Conservation (phyloP, 495 filamentous ascomycete species). For the Hyaloscypha variabilis region DNA sequence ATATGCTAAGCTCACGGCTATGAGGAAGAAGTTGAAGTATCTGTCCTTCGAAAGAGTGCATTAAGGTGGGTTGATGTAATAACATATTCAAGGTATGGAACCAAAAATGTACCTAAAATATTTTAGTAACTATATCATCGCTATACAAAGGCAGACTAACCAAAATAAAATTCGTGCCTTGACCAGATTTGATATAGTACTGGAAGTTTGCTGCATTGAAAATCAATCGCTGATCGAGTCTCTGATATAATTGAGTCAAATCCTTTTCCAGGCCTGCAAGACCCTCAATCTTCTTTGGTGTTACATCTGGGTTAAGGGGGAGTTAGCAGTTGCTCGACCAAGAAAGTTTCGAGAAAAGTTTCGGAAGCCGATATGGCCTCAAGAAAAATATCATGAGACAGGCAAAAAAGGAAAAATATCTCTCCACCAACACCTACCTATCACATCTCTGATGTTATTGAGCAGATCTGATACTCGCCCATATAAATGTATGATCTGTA, state of each 20-base stretch:
- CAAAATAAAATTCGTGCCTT: constrained; percentile 82
- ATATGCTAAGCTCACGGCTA: constrained; percentile 81
- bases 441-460: constrained; percentile 78
- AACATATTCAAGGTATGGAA: constrained; percentile 86
- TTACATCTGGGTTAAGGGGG: constrained; percentile 71
- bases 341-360: too few species aligned
- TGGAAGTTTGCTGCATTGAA: constrained; percentile 82
- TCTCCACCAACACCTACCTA: too few species aligned
- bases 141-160: neutral
- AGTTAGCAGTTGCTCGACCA: too few species aligned
- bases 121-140: constrained; percentile 1
- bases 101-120: constrained; percentile 73
- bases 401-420: too few species aligned
- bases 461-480: constrained; percentile 80
- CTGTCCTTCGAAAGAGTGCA: constrained; percentile 73
- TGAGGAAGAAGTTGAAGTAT: constrained; percentile 72
- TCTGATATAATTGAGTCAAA: constrained; percentile 77
- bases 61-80: constrained; percentile 77
- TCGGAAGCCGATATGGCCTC: too few species aligned
- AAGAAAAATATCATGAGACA: too few species aligned
- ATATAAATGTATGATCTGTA: constrained; percentile 82
- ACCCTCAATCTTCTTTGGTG: constrained; percentile 66
- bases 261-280: constrained; percentile 75
- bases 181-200: constrained; percentile 72
- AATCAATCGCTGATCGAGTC: constrained; percentile 68